Base-by-base conservation (phyloP, 2,329 filamentous ascomycete genomes). In the Zasmidium cellare region DNA sequence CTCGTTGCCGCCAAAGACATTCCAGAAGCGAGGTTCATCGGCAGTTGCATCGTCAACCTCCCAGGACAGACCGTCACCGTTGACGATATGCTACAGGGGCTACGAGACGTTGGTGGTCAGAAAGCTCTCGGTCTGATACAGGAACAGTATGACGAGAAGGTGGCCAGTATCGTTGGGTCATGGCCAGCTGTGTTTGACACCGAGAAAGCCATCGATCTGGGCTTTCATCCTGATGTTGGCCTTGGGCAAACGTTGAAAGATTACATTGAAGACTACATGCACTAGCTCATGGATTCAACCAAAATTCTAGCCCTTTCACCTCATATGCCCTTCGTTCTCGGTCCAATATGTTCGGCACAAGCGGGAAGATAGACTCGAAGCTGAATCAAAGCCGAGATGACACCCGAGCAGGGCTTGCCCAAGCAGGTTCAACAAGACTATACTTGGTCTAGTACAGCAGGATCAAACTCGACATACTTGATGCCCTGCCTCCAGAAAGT, bases 401-500 rank as follows among this genome's bases (percentile, higher is more conserved):
- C n/a, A n/a, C n/a, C n/a, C n/a, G n/a, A n/a, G n/a, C n/a, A n/a
- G n/a, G n/a, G n/a, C n/a, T n/a, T n/a, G n/a, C n/a, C n/a, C n/a
- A n/a, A n/a, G n/a, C n/a, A n/a, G 28, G 7, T 31, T 31, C 28
- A 31, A 31, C 28, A 31, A 14, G 7, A 7, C 28, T 31, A 31
- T 14, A 31, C 14, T 14, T 31, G 28, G 7, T 31, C 28, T 14
- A 31, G 14, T 14, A 57, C 51, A 1, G 12, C 46, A 9, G 55
- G 45, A 41, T 28, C 46, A 11, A 63, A 20, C 48, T 59, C 48
- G 12, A 61, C 54, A 46, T 61, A 63, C 38, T 61, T 63, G 50
- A 61, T 63, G 19, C 44, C 54, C 53, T 63, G 61, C 53, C 58
- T 48, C 61, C 61, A 63, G 24, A 61, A 63, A 1, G 61, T 63